These are phyloP conservation scores for Trichoderma polysporum DNA, from an alignment of 2,329 filamentous ascomycete genomes.

Conservation along the genomic window DNA sequence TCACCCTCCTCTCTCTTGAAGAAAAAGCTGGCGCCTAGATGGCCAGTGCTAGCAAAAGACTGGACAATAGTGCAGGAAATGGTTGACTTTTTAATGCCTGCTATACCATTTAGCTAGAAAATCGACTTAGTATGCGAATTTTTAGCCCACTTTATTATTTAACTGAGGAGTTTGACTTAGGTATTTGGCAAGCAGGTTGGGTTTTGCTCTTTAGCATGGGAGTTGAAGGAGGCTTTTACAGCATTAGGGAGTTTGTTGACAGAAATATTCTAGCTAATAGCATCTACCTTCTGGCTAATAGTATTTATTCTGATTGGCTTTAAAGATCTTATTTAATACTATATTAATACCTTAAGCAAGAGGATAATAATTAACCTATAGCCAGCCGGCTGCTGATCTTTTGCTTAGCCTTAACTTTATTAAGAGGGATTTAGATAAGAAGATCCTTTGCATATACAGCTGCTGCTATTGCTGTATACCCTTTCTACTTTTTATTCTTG, in stretches of 20 bases:
- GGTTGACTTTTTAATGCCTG: constrained; percentile 8
- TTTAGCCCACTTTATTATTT: not conserved
- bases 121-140: not conserved
- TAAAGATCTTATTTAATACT: too few relatives aligned
- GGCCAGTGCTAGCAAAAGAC: not conserved
- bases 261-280: constrained; percentile 25
- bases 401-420: constrained; percentile 20
- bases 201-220: not conserved
- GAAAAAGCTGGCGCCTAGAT: not conserved
- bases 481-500: constrained; percentile 19
- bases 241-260: constrained; percentile 25
- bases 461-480: constrained; percentile 11
- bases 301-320: too few relatives aligned
- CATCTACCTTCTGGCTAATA: constrained; percentile 26
- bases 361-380: too few relatives aligned
- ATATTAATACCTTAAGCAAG: too few relatives aligned
- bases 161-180: not conserved
- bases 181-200: not conserved
- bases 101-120: constrained; percentile 9
- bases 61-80: not conserved
- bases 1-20: too few relatives aligned
- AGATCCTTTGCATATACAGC: constrained; percentile 12
- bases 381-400: too few relatives aligned
- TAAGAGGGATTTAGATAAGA: constrained; percentile 22
- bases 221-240: not conserved